Percentiles rank a stretch among this genome's conserved stretches.
These are phyloP conservation scores for Stachybotrys chlorohalonatus DNA, from an alignment of 2,329 filamentous ascomycete species.

Conservation along the genomic window DNA sequence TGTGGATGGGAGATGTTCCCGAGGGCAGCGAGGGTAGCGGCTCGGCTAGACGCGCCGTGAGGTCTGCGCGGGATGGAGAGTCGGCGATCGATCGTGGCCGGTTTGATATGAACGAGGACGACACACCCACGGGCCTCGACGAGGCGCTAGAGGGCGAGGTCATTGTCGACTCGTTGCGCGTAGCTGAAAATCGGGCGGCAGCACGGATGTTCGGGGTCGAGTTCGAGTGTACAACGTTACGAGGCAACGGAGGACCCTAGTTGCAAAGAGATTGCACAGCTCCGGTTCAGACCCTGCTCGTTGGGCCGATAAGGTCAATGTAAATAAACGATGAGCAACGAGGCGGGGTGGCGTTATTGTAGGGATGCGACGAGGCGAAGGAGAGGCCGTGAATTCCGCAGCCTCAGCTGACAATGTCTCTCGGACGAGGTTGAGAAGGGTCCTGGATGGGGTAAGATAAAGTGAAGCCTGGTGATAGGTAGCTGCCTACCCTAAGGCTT, in stretches of 20 bases:
- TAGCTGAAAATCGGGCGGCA: background rate
- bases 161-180: slow-evolving; percentile 15
- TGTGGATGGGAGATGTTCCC: slow-evolving; percentile 24
- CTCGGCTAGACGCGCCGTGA: slow-evolving; percentile 52
- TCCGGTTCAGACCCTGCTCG: background rate
- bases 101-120: slow-evolving; percentile 39
- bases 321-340: background rate
- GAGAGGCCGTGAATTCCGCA: background rate
- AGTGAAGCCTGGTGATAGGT: background rate
- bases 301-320: background rate
- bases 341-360: background rate
- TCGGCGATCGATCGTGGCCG: slow-evolving; percentile 37
- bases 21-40: slow-evolving; percentile 36
- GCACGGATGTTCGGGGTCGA: background rate
- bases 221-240: background rate
- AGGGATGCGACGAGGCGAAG: background rate
- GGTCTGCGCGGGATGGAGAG: slow-evolving; percentile 47
- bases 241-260: background rate
- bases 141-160: slow-evolving; percentile 27
- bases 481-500: background rate
- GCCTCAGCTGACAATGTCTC: background rate
- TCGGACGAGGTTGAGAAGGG: background rate
- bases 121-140: slow-evolving; percentile 26
- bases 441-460: background rate
- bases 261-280: background rate